phyloP scores from a whole-genome alignment of 169 alveolate species.

The Plasmodium sp. region DNA sequence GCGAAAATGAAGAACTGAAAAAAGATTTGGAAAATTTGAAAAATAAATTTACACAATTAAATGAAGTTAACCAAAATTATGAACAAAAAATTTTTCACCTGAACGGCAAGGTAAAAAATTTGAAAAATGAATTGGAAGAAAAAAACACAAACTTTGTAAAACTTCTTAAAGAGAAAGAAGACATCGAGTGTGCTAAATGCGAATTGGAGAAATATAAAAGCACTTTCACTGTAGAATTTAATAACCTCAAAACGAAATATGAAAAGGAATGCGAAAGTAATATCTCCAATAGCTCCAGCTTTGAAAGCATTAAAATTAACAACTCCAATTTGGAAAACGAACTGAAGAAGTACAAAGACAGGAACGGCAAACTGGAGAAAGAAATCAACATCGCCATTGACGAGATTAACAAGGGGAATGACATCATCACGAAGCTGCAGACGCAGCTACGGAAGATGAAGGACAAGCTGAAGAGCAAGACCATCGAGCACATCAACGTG shows the following conservation, averaged over 20 bases:
- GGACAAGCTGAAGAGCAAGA: constrained; percentile 49
- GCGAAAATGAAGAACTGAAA: constrained; percentile 49
- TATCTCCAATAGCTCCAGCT: constrained; percentile 51
- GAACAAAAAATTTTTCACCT: constrained; percentile 31
- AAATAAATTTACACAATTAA: constrained; percentile 31
- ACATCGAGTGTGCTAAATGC: constrained; percentile 21
- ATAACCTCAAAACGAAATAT: constrained; percentile 39
- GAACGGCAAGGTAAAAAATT: constrained; percentile 34
- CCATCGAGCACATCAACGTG: constrained; percentile 20
- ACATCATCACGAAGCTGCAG: constrained; percentile 69
- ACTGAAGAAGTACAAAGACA: constrained; percentile 55
- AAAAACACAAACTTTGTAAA: constrained; percentile 37
- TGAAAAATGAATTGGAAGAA: constrained; percentile 54
- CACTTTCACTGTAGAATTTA: constrained; percentile 35
- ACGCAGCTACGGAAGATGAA: constrained; percentile 57
- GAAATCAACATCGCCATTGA: constrained; percentile 72
- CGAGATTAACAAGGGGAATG: constrained; percentile 73
- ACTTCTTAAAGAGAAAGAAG: constrained; percentile 60
- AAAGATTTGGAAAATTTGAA: constrained; percentile 33
- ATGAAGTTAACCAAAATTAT: constrained; percentile 19
- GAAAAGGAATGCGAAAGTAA: constrained; percentile 73
- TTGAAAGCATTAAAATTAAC: constrained; percentile 51
- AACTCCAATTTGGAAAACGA: constrained; percentile 36
- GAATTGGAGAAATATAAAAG: constrained; percentile 35
- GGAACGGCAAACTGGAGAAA: constrained; percentile 48